Evolutionary conservation across 768 basidiomycete species (phyloP), one percentile per base, ranked within the genome.

Genomic region (Leccinum disarticulatum): DNA sequence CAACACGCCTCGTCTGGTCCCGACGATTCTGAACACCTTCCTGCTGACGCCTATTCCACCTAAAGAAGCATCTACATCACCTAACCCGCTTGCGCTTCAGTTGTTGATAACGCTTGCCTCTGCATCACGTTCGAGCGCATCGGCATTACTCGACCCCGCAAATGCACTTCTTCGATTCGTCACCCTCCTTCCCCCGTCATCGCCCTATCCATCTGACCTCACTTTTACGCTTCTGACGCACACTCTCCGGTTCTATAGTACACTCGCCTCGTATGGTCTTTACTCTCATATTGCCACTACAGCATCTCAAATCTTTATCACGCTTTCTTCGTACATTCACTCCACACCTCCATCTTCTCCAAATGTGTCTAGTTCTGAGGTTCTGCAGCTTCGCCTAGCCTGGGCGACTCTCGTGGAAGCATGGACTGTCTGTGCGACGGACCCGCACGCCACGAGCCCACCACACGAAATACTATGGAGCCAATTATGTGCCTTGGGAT

Each of bases 381-480:
- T n/a, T 8, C 59, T 33, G 55, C 56, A 67, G 56, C 25, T 77
- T 84, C 46, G 75, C 74, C 41, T 72, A 28, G 78, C 84, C 3
- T 94, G 88, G 83, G 74, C 82, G 6, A 73, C 76, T 10, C 74
- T 93, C 9, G 64, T 93, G 3, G 83, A 84, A 59, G 76, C 80
- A 0, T 98, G 94, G 95, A 87, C 79, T 6, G 77, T 83, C 3
- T 95, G 92, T 64, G 93, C 94, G 0, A 82, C 85, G n/a, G 90
- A 98, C 67, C 95, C 96, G 6, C 96, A 98, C 69, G 79, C 81
- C 56, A 95, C 93, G 7, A 89, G 86, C 3, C 93, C 93, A 0
- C 80, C 79, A 8, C 96, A 98, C 72, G 93, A 91, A 55, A 85
- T 98, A 52, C 74, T 90, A 9, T 98, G 96, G 95, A 91, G 87